These are phyloP conservation scores for Psidium guajava DNA, from an alignment of 345 rosid species.

Conservation along the genomic window DNA sequence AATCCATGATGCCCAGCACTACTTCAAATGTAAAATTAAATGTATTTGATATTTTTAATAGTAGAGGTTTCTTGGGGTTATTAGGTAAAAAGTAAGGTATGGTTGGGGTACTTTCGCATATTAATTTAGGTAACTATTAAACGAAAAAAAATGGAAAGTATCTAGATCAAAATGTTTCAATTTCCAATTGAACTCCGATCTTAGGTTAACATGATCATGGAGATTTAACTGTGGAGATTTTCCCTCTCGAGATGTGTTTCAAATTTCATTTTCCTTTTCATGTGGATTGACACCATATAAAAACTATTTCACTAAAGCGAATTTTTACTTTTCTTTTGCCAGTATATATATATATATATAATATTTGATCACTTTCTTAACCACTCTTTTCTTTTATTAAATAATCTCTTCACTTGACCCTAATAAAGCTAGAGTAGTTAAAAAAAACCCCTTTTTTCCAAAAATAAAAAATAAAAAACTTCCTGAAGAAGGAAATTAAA, in stretches of 20 bases:
- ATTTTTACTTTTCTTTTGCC: neutral
- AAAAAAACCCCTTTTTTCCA: neutral
- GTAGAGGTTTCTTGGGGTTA: neutral
- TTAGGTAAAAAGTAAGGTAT: neutral
- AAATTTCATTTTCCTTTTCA: no score
- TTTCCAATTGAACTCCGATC: no score
- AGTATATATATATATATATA: neutral
- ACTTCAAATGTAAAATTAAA: neutral
- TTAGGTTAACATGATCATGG: no score
- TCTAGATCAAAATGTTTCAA: no score
- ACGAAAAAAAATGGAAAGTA: no score
- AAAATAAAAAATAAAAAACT: neutral
- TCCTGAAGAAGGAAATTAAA: neutral
- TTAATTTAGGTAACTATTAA: no score
- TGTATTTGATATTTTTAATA: accelerated
- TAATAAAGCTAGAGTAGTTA: neutral
- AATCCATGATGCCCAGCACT: no score
- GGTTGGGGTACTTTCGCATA: no score
- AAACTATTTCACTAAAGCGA: neutral
- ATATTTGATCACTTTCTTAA: neutral
- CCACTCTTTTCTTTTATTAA: neutral
- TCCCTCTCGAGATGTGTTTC: no score
- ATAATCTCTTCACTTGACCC: neutral
- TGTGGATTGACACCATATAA: no score
- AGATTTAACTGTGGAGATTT: no score